Percentiles rank a stretch among this genome's conserved stretches.
Conservation (phyloP, 2,329 filamentous ascomycete genomes). For the Microsporum canis region DNA sequence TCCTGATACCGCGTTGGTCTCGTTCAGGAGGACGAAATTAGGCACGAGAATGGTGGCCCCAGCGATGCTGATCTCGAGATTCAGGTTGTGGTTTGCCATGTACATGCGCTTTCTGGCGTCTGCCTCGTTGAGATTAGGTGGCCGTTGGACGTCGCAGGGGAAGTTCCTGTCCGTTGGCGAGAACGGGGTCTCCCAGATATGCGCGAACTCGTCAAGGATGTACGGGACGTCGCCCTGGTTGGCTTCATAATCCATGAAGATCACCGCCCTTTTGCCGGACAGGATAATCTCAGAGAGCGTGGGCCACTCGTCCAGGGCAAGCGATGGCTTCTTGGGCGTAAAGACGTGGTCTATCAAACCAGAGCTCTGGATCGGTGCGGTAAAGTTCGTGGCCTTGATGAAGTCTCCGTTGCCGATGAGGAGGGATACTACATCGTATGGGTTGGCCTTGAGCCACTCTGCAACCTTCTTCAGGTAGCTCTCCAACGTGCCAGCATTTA, state of each 20-base stretch:
- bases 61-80: constrained; percentile 60
- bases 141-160: constrained; percentile 67
- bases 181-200: constrained; percentile 87
- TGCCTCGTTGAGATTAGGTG: constrained; percentile 49
- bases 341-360: constrained; percentile 66
- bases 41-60: constrained; percentile 57
- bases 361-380: constrained; percentile 55
- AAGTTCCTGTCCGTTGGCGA: constrained; percentile 58
- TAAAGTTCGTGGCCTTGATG: constrained; percentile 53
- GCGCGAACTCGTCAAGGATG: constrained; percentile 75
- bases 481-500: constrained; percentile 69
- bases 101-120: constrained; percentile 56
- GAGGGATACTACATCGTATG: constrained; percentile 79
- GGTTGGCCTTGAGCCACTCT: constrained; percentile 62
- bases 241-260: constrained; percentile 78
- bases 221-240: constrained; percentile 70
- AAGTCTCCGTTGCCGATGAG: constrained; percentile 76
- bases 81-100: constrained; percentile 84
- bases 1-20: constrained; percentile 58
- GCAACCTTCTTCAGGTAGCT: constrained; percentile 59
- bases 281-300: constrained; percentile 68
- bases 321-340: constrained; percentile 57
- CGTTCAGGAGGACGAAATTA: constrained; percentile 56
- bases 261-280: constrained; percentile 56
- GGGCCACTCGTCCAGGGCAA: constrained; percentile 69